Evolutionary conservation across 768 basidiomycete genomes (phyloP).

Genomic region (Leccinum disarticulatum): DNA sequence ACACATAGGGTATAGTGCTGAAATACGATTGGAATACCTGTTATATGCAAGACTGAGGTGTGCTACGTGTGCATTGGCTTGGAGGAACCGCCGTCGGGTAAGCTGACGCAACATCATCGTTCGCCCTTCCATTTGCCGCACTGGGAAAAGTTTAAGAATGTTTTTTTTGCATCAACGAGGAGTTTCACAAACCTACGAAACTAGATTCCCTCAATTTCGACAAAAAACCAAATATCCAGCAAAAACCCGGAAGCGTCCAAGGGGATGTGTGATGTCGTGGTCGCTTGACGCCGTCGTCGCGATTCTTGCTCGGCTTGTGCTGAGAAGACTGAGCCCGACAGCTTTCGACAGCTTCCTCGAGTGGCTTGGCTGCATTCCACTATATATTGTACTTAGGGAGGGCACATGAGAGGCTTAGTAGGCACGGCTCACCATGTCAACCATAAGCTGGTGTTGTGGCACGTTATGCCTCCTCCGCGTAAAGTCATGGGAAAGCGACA

Average conservation of each 20-base stretch:
- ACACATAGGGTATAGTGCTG: not conserved
- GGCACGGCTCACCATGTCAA: conserved; percentile 41
- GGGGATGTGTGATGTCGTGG: not conserved
- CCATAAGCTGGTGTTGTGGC: conserved; percentile 29
- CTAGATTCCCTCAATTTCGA: conserved; percentile 21
- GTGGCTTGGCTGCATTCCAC: conserved; percentile 45
- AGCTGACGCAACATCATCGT: conserved; percentile 44
- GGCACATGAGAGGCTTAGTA: not conserved
- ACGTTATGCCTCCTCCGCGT: conserved; percentile 25
- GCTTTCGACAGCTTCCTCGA: conserved; percentile 30
- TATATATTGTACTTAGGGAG: conserved; percentile 16
- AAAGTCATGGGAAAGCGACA: conserved; percentile 40
- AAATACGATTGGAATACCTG: conserved; percentile 42
- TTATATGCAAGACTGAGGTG: conserved; percentile 62
- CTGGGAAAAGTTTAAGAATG: conserved; percentile 31
- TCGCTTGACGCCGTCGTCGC: conserved; percentile 10
- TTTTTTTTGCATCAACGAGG: not conserved
- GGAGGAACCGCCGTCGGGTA: conserved; percentile 37
- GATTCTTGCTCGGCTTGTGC: not conserved
- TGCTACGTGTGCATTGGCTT: conserved; percentile 34
- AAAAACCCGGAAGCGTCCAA: not conserved
- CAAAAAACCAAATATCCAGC: not conserved
- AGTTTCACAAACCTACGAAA: conserved; percentile 24
- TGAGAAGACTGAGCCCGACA: conserved; percentile 4
- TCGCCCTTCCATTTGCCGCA: conserved; percentile 62